Percentiles rank a stretch among this genome's conserved stretches.
Evolutionary conservation across 1,284 basidiomycete species (phyloP).

Genomic region (Vanrija sp.): DNA sequence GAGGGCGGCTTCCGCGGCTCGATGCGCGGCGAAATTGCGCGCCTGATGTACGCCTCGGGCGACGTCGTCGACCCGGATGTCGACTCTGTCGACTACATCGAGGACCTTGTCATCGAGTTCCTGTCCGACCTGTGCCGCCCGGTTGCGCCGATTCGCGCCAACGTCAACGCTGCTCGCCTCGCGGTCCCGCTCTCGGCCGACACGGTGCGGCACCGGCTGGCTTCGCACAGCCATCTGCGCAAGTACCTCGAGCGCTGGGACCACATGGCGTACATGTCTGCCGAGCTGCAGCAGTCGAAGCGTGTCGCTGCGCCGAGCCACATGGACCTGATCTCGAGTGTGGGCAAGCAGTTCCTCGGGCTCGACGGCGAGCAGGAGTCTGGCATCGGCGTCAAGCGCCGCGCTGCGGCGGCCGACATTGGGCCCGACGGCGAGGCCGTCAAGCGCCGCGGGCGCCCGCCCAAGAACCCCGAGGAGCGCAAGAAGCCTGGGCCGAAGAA

Average conservation of each 20-base stretch:
- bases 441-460: conserved; percentile 15
- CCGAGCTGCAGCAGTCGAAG: conserved; percentile 24
- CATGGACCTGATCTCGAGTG: conserved; percentile 31
- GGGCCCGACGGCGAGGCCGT: conserved; percentile 3
- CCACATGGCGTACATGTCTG: conserved; percentile 37
- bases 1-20: conserved; percentile 32
- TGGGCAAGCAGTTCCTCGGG: conserved; percentile 37
- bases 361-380: conserved; percentile 21
- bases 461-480: conserved; percentile 27
- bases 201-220: conserved; percentile 36
- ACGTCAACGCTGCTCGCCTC: conserved; percentile 12
- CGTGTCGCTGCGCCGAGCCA: conserved; percentile 25
- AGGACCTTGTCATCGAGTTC: conserved; percentile 42
- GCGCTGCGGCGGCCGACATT: not conserved
- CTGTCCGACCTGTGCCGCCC: conserved; percentile 42
- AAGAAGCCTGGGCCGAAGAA: conserved; percentile 44
- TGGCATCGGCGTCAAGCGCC: conserved; percentile 7
- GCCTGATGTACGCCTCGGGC: conserved; percentile 44
- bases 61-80: conserved; percentile 38
- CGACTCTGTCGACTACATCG: conserved; percentile 42
- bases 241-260: conserved; percentile 45
- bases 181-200: conserved; percentile 27
- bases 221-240: conserved; percentile 20
- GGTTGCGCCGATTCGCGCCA: conserved; percentile 25
- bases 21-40: conserved; percentile 42